These are phyloP conservation scores for Ophiostoma piceae DNA, from an alignment of 2,329 filamentous ascomycete species.

Conservation along the genomic window DNA sequence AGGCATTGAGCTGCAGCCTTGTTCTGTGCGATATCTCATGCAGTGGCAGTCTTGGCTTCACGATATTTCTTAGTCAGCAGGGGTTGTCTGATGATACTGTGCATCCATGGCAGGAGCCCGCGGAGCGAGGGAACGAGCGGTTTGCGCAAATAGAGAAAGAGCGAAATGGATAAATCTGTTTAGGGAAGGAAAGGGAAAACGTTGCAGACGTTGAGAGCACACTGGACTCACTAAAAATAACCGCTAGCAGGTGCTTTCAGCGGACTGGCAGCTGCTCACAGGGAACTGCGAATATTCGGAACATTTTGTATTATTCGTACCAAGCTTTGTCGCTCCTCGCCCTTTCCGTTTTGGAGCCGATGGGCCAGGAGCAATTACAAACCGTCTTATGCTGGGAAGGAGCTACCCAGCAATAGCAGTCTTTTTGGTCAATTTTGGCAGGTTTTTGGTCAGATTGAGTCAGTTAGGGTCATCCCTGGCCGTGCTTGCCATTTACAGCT, in stretches of 20 bases:
- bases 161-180: constrained; percentile 1
- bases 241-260: not conserved
- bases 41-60: not conserved
- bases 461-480: too few relatives aligned
- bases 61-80: not conserved
- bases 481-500: not conserved
- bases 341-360: not conserved
- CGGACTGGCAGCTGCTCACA: not conserved
- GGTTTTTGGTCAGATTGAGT: too few relatives aligned
- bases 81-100: not conserved
- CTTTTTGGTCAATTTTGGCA: too few relatives aligned
- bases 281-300: not conserved
- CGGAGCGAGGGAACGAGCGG: constrained; percentile 4
- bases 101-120: not conserved
- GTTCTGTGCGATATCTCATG: not conserved
- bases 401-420: not conserved
- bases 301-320: not conserved
- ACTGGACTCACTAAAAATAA: not conserved
- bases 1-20: not conserved
- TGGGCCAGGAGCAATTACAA: constrained; percentile 16
- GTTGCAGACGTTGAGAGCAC: not conserved
- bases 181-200: not conserved
- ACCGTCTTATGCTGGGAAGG: constrained; percentile 21
- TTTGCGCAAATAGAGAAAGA: not conserved
- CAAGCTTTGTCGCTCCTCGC: not conserved